These are phyloP conservation scores for Ceratobasidium sp. DNA, from an alignment of 1,284 basidiomycete genomes.

Conservation along the genomic window DNA sequence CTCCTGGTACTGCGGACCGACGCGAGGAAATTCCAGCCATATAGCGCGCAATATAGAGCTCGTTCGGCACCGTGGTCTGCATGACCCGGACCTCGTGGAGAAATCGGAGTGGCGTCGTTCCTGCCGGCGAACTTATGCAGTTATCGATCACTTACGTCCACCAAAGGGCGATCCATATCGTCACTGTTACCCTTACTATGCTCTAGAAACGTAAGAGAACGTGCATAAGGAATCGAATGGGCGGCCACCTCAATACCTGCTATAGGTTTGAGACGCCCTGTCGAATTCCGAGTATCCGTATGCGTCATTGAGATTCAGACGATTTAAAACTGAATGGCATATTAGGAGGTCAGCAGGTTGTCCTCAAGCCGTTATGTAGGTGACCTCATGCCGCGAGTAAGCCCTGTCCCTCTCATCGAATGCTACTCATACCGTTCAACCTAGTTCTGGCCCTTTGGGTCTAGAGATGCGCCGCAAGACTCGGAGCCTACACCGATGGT, in stretches of 20 bases:
- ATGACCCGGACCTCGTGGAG: neutral
- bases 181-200: neutral
- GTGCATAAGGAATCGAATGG: neutral
- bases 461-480: neutral
- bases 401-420: neutral
- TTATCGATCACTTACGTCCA: constrained; percentile 10
- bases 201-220: neutral
- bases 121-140: neutral
- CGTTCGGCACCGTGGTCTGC: neutral
- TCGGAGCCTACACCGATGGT: constrained; percentile 24
- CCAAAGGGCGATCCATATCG: neutral
- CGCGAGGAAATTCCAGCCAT: neutral
- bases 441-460: neutral
- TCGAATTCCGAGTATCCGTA: neutral
- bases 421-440: neutral
- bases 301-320: constrained; percentile 24
- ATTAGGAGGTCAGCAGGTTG: constrained; percentile 14
- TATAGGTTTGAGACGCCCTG: neutral
- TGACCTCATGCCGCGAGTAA: constrained; percentile 14
- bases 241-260: neutral
- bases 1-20: neutral
- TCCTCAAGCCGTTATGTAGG: neutral
- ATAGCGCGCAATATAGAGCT: neutral
- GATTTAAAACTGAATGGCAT: constrained; percentile 1
- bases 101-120: constrained; percentile 4